Evolutionary conservation across 257 asterid species (phyloP).

Genomic region (Primulina eburnea): DNA sequence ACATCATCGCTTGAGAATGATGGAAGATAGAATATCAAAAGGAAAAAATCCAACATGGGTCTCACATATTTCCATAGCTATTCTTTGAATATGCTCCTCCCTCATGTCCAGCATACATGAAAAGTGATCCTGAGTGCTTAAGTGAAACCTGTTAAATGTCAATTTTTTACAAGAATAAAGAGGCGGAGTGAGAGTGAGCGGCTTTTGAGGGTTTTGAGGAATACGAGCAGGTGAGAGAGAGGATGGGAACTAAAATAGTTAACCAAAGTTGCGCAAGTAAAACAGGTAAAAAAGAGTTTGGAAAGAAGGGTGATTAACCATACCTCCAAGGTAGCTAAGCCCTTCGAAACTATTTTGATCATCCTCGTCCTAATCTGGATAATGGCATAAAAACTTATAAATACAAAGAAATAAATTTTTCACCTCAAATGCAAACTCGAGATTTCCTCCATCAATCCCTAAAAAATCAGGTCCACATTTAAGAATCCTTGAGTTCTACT

Average conservation of each 20-base stretch:
- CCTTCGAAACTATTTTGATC: constrained; percentile 86
- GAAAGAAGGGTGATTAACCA: constrained; percentile 18
- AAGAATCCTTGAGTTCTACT: constrained; percentile 20
- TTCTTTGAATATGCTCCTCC: constrained; percentile 99
- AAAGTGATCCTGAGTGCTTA: constrained; percentile 98
- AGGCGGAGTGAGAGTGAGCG: background rate
- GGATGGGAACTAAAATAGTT: background rate
- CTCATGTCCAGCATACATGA: constrained; percentile 93
- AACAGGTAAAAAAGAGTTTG: constrained; percentile 19
- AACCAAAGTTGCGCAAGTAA: constrained; percentile 7
- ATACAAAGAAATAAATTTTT: constrained; percentile 9
- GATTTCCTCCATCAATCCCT: background rate
- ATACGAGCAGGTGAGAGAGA: background rate
- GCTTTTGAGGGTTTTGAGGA: background rate
- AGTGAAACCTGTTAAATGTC: constrained; percentile 70
- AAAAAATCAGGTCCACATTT: constrained; percentile 1
- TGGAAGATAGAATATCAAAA: constrained; percentile 11
- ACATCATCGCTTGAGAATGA: background rate
- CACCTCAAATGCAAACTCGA: constrained; percentile 4
- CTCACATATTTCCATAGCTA: constrained; percentile 89
- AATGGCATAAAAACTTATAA: constrained; percentile 23
- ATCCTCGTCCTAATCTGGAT: constrained; percentile 75
- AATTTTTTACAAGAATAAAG: constrained; percentile 15
- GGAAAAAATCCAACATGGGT: constrained; percentile 23
- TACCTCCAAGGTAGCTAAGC: constrained; percentile 93